Evolutionary conservation across 176 grass and related monocot species (phyloP).

Genomic region (Cenchrus americanus): DNA sequence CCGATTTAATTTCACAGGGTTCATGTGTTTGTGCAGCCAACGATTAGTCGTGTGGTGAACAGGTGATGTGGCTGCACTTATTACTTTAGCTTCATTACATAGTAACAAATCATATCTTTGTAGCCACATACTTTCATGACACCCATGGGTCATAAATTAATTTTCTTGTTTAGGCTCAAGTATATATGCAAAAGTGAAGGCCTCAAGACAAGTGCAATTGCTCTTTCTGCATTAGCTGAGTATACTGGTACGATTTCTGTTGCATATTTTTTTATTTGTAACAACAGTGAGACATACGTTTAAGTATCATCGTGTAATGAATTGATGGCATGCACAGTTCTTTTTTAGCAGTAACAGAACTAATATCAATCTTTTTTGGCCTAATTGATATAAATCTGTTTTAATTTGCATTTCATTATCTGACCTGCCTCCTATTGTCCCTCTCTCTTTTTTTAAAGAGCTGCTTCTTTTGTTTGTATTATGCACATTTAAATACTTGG

Average conservation of each 20-base stretch:
- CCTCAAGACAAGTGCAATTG: constrained; percentile 85
- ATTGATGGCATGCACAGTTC: constrained; percentile 27
- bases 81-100: constrained; percentile 20
- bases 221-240: constrained; percentile 89
- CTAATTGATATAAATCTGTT: constrained; percentile 22
- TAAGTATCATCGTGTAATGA: constrained; percentile 23
- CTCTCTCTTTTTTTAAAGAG: background rate
- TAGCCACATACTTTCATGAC: constrained; percentile 29
- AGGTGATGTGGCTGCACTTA: constrained; percentile 56
- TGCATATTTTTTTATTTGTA: constrained; percentile 25
- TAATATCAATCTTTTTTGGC: constrained; percentile 6
- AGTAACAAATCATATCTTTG: constrained; percentile 3
- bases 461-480: constrained; percentile 28
- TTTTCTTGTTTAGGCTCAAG: constrained; percentile 72
- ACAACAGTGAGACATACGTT: background rate
- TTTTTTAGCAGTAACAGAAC: constrained; percentile 41
- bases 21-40: constrained; percentile 83
- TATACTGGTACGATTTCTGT: constrained; percentile 68
- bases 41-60: constrained; percentile 88
- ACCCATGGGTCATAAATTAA: constrained; percentile 22
- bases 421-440: background rate
- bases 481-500: constrained; percentile 26
- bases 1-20: constrained; percentile 73
- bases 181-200: constrained; percentile 90
- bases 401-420: constrained; percentile 34